A percentile compares a stretch with the other conserved stretches of the same genome.
Conservation (phyloP, 2,329 filamentous ascomycete species). For the Fusarium robinianum region DNA sequence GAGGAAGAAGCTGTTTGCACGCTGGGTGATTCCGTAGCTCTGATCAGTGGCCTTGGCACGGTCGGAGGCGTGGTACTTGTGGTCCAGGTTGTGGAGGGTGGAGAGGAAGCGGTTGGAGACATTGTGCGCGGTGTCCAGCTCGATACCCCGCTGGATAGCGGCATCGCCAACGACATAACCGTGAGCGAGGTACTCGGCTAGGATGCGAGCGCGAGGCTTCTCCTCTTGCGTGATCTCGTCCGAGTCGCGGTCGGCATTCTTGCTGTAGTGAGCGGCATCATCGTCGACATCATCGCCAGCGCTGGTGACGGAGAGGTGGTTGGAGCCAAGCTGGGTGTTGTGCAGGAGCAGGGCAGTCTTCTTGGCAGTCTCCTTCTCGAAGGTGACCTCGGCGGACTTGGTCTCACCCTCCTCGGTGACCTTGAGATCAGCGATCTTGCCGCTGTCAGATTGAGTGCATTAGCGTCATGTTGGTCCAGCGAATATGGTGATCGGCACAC, state of each 20-base stretch:
- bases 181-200: conserved; percentile 95
- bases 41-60: conserved; percentile 82
- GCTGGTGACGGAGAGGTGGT: conserved; percentile 77
- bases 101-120: conserved; percentile 79
- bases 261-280: conserved; percentile 59
- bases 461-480: not conserved
- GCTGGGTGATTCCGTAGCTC: conserved; percentile 79
- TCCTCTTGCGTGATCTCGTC: conserved; percentile 90
- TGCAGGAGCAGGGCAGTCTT: conserved; percentile 97
- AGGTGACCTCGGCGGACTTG: conserved; percentile 89
- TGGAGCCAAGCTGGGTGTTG: conserved; percentile 90
- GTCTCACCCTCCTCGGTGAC: conserved; percentile 70
- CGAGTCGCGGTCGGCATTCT: conserved; percentile 60
- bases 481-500: not conserved
- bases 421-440: conserved; percentile 86
- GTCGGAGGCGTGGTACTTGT: conserved; percentile 85
- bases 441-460: conserved; percentile 57
- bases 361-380: conserved; percentile 94
- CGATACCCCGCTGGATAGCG: conserved; percentile 80
- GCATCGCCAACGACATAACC: conserved; percentile 81
- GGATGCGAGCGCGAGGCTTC: conserved; percentile 90
- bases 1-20: conserved; percentile 65
- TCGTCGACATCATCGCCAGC: conserved; percentile 68
- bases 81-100: conserved; percentile 77
- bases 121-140: conserved; percentile 87